Evolutionary conservation across 2,329 filamentous ascomycete genomes (phyloP), one percentile per base, ranked within the genome.

Genomic region (Geoglossum cookeanum): DNA sequence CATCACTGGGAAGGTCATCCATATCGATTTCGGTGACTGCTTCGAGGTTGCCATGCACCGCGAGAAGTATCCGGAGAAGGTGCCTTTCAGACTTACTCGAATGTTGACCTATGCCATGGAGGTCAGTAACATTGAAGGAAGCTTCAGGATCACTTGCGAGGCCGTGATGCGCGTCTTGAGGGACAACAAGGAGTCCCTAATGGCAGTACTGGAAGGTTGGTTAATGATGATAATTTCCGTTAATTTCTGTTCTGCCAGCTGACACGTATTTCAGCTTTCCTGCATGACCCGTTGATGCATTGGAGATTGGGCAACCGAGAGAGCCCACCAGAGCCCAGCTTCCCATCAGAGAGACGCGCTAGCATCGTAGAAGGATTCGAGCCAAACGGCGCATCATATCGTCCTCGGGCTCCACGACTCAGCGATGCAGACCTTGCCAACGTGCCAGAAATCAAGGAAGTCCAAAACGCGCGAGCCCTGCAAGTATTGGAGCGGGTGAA

Each of bases 41-140:
- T 99, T 99, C 72, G 92, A 99, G 70, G 88, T 98, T 56, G 92
- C 94, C 30, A 98, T 96, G 90, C 94, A 98, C 73, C 86, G 94
- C 63, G 94, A 99, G 71, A 98, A 98, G 70, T 99, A 96, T 67
- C 92, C 92, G 0, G 92, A 99, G 71, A 78, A 91, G 56, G 92
- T 98, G 59, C 94, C 92, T 0, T 99, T 99, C 86, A 84, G 94
- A 58, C 76, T 99, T 53, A 99, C 92, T 1, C 81, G 92, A 63
- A 99, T 99, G 92, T 80, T 98, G 71, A 99, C 94, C 0, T 98
- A 96, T 68, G 94, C 94, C 27, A 98, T 99, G 92, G 92, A 99
- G 72, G 92, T 98, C 58, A 96, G 90, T 78, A 99, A 99, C 67
- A 98, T 98, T 63, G 92, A 98, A 70, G 92, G 92, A 64, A 95